Conservation (phyloP, 129 eudicot genomes). For the Lonicera japonica region DNA sequence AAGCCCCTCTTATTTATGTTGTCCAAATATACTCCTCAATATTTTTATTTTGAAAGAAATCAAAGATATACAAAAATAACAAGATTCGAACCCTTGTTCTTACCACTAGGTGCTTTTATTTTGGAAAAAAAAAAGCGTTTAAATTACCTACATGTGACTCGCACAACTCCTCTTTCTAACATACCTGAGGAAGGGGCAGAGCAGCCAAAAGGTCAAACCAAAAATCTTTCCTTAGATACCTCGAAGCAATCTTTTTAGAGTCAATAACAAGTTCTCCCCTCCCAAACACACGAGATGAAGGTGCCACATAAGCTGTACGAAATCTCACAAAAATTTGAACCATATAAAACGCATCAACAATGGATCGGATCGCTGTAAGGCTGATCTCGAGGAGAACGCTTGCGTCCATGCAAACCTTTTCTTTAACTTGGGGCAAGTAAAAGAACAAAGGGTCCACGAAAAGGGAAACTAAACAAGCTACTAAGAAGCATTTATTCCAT, state of each 20-base stretch:
- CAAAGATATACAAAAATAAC: too few species aligned
- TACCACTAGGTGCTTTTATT: too few species aligned
- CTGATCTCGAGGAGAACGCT: conserved; percentile 32
- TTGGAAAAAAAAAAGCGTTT: too few species aligned
- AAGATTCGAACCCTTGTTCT: too few species aligned
- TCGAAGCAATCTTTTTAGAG: conserved; percentile 48
- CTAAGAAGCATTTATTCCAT: conserved; percentile 58
- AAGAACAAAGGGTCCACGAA: conserved; percentile 75
- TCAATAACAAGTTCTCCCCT: conserved; percentile 85
- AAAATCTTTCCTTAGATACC: conserved; percentile 50
- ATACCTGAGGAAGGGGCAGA: conserved; percentile 84
- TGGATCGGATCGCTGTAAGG: conserved; percentile 48
- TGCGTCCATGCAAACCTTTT: conserved; percentile 51
- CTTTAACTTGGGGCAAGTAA: conserved; percentile 49
- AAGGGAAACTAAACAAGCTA: conserved; percentile 48
- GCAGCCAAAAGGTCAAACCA: conserved; percentile 63
- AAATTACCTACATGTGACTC: too few species aligned
- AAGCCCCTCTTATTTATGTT: too few species aligned
- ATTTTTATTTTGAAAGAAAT: too few species aligned
- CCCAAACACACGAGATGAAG: conserved; percentile 68
- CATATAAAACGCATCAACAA: conserved; percentile 45
- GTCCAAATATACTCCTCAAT: too few species aligned
- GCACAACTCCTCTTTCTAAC: too few species aligned
- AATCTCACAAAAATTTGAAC: conserved; percentile 56
- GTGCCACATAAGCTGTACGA: conserved; percentile 66